Conservation (phyloP, 2,329 filamentous ascomycete genomes). For the Cladophialophora immunda region DNA sequence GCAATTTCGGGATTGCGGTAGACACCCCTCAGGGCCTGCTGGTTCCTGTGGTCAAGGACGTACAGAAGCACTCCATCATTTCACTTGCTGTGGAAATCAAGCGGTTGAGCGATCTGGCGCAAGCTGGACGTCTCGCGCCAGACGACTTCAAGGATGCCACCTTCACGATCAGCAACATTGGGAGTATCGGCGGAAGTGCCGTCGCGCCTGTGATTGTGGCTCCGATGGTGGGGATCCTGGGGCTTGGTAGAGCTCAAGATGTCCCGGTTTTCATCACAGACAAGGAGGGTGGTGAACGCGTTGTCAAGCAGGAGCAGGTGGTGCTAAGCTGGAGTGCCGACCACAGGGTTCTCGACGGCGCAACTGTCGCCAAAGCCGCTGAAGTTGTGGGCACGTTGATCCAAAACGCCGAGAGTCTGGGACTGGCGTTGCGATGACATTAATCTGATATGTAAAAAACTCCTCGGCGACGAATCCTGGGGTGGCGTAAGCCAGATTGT, state of each 20-base stretch:
- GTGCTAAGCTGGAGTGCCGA: slow-evolving; percentile 98
- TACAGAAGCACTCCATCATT: slow-evolving; percentile 76
- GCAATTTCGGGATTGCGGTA: slow-evolving; percentile 96
- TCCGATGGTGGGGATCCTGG: slow-evolving; percentile 76
- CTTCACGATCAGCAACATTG: slow-evolving; percentile 96
- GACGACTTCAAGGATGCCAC: slow-evolving; percentile 86
- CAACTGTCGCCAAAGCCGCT: slow-evolving; percentile 89
- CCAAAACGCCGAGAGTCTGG: slow-evolving; percentile 3
- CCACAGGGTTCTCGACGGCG: slow-evolving; percentile 91
- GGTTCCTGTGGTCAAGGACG: slow-evolving; percentile 89
- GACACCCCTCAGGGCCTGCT: slow-evolving; percentile 88
- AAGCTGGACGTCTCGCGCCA: slow-evolving; percentile 74
- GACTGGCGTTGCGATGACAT: background rate
- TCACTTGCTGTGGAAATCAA: slow-evolving; percentile 79
- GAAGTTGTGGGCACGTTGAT: slow-evolving; percentile 66
- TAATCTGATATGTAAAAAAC: background rate
- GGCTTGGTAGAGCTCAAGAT: slow-evolving; percentile 72
- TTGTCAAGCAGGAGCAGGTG: slow-evolving; percentile 80
- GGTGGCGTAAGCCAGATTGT: no score
- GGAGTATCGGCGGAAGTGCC: slow-evolving; percentile 90
- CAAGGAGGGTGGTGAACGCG: slow-evolving; percentile 53
- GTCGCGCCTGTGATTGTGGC: slow-evolving; percentile 90
- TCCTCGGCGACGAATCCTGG: no score
- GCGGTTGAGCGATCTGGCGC: slow-evolving; percentile 76
- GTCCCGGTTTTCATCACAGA: slow-evolving; percentile 77